A percentile compares a stretch with the other conserved stretches of the same genome.
phyloP scores from a whole-genome alignment of 2,329 filamentous ascomycete genomes.

The Aspergillus piperis region DNA sequence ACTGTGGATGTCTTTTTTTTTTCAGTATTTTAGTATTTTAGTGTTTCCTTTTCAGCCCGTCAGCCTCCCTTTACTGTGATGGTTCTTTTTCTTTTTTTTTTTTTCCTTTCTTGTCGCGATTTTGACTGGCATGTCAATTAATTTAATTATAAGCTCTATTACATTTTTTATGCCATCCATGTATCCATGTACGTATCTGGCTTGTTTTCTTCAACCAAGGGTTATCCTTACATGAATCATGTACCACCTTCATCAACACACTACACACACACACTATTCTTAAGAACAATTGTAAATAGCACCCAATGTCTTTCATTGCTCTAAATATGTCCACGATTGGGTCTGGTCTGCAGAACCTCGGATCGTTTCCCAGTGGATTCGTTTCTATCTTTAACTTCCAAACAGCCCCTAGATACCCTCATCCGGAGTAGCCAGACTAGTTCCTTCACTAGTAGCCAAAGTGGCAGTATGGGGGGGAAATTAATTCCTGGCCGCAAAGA shows the following conservation, averaged over 20 bases:
- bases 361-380: neutral
- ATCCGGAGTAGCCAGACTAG: neutral
- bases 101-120: neutral
- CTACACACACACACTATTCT: neutral
- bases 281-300: neutral
- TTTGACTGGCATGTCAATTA: neutral
- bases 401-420: neutral
- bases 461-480: neutral
- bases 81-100: neutral
- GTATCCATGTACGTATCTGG: too few species aligned
- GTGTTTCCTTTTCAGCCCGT: neutral
- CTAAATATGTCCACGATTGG: slow-evolving; percentile 10
- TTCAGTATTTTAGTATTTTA: too few species aligned
- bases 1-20: too few species aligned
- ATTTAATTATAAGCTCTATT: neutral
- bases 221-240: too few species aligned
- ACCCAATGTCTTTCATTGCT: neutral
- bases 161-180: neutral
- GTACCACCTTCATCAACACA: neutral
- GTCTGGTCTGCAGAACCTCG: slow-evolving; percentile 10
- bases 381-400: slow-evolving; percentile 17
- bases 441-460: neutral
- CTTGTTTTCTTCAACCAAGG: too few species aligned
- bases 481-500: neutral
- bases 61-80: neutral